These are phyloP conservation scores for Beauveria sp. DNA, from an alignment of 2,329 filamentous ascomycete species.

Conservation along the genomic window DNA sequence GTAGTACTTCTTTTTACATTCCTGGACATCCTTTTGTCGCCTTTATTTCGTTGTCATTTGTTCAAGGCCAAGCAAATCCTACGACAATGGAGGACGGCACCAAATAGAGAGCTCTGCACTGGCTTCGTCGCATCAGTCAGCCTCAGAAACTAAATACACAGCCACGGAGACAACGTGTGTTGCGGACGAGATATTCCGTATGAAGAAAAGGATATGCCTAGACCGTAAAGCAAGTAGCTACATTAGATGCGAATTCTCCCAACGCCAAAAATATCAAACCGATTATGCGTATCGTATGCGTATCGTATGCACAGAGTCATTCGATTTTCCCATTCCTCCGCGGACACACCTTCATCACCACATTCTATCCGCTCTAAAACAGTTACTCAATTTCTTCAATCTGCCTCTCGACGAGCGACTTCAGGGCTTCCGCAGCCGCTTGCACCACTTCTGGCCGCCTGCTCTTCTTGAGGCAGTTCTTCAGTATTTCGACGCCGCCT, in stretches of 20 bases:
- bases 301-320: background rate
- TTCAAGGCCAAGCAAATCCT: too few species aligned
- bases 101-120: background rate
- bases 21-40: background rate
- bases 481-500: conserved; percentile 61
- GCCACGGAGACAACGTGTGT: background rate
- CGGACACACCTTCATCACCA: background rate
- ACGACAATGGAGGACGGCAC: too few species aligned
- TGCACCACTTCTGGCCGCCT: conserved; percentile 63
- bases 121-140: background rate
- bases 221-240: background rate
- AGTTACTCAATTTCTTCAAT: conserved; percentile 13
- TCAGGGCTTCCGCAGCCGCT: conserved; percentile 64
- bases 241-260: background rate
- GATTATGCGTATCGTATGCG: background rate
- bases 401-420: conserved; percentile 48
- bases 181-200: background rate
- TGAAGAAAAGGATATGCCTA: background rate
- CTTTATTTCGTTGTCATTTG: background rate
- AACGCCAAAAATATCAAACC: background rate
- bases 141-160: background rate
- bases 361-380: background rate
- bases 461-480: conserved; percentile 60
- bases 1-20: background rate
- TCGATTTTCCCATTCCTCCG: background rate